Evolutionary conservation across 768 basidiomycete genomes (phyloP).

Genomic region (Mycena floridula): DNA sequence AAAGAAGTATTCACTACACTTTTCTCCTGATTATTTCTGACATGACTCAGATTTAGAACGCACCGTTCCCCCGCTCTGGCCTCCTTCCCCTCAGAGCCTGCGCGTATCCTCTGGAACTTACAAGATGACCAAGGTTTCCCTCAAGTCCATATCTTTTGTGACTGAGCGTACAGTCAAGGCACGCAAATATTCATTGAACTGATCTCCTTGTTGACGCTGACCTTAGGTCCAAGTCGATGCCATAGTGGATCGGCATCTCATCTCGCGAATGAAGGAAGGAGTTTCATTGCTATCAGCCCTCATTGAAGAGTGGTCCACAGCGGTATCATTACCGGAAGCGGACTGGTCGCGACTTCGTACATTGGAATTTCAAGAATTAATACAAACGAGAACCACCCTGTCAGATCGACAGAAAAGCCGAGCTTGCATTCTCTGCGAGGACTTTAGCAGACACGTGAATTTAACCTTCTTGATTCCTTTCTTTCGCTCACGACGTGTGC

Average conservation of each 20-base stretch:
- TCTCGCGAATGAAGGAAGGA: conserved; percentile 54
- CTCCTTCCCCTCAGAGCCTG: conserved; percentile 45
- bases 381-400: conserved; percentile 53
- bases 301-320: conserved; percentile 51
- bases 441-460: conserved; percentile 76
- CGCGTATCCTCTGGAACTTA: conserved; percentile 51
- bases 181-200: conserved; percentile 6
- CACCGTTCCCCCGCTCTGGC: conserved; percentile 73
- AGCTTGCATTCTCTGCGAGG: conserved; percentile 52
- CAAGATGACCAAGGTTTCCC: conserved; percentile 56
- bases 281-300: conserved; percentile 42
- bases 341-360: conserved; percentile 80
- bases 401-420: conserved; percentile 33
- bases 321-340: conserved; percentile 55
- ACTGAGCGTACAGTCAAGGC: conserved; percentile 72
- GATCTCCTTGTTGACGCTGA: conserved; percentile 3
- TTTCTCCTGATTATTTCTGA: no score
- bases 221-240: conserved; percentile 61
- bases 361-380: conserved; percentile 87
- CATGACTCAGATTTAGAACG: no score
- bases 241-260: conserved; percentile 62
- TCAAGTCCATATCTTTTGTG: conserved; percentile 72
- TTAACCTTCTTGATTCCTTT: conserved; percentile 1
- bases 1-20: no score
- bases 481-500: conserved; percentile 2